Evolutionary conservation across 2,329 filamentous ascomycete species (phyloP), one percentile per base, ranked within the genome.

Genomic region (Apiospora phragmitis): DNA sequence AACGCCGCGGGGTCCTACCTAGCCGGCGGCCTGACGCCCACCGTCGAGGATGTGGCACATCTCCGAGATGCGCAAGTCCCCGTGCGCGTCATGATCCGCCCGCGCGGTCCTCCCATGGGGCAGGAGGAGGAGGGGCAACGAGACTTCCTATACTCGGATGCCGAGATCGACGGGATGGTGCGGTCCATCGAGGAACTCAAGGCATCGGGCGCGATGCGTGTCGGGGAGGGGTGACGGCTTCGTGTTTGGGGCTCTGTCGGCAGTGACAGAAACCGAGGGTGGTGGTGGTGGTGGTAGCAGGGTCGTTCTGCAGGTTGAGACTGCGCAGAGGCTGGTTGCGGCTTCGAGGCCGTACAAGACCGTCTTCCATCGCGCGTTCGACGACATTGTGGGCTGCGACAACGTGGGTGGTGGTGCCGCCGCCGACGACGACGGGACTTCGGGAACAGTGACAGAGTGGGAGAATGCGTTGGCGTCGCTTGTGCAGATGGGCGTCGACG

Each of bases 321-420:
- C 80, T 62, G 87, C 84, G 75, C 68, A 43, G 2, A 72, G 74
- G 68, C 82, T 90, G 4, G 79, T 88, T 0, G 51, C 74, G 2
- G 76, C 80, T 18, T 84, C 87, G 0, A 75, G 72, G 8, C 85
- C 84, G 1, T 82, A 83, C 42, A 77, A 77, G 21, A 85, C 84
- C 72, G 83, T 88, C n/a, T 86, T 90, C 72, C 87, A 89, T 77
- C 84, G 88, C 21, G 88, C 88, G 2, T 88, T 88, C 71, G 88
- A 90, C 74, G 79, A 82, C 24, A 78, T 88, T 14, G 74, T 86
- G 3, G 77, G 73, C 51, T 72, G 68, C 32, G 71, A 70, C n/a
- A 12, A 16, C 18, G 74, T 71, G 1, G 26, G 42, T 14, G n/a
- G 42, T 12, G n/a, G n/a, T n/a, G n/a, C n/a, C n/a, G n/a, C n/a